Evolutionary conservation across 495 filamentous ascomycete genomes (phyloP).

Genomic region (Filosporella fistucella): DNA sequence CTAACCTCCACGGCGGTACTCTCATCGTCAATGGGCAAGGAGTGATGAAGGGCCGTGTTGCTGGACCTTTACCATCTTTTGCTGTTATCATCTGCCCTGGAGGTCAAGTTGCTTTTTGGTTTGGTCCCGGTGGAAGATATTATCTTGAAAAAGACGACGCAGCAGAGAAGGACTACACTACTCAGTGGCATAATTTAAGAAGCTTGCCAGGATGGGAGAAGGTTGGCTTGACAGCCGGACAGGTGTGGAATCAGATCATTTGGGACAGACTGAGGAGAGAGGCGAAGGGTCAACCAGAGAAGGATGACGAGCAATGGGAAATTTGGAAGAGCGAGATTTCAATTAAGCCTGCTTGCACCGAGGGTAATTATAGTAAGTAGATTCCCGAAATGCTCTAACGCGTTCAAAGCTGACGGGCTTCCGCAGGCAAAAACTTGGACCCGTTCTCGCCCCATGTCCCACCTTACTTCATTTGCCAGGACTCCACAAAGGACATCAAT

Average conservation of each 20-base stretch:
- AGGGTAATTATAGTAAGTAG: too few species aligned
- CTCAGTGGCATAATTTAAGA: slow-evolving; percentile 13
- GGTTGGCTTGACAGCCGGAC: slow-evolving; percentile 12
- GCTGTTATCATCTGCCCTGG: slow-evolving; percentile 22
- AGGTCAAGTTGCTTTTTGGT: slow-evolving; percentile 21
- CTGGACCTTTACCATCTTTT: slow-evolving; percentile 22
- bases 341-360: too few species aligned
- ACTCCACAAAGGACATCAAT: too few species aligned
- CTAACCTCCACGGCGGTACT: slow-evolving; percentile 16
- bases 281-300: slow-evolving; percentile 1
- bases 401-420: too few species aligned
- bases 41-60: slow-evolving; percentile 14
- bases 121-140: slow-evolving; percentile 13
- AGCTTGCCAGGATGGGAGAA: slow-evolving; percentile 8
- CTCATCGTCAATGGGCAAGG: slow-evolving; percentile 21
- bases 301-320: slow-evolving; percentile 18
- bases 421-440: too few species aligned
- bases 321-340: slow-evolving; percentile 5
- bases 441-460: too few species aligned
- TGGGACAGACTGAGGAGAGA: slow-evolving; percentile 14
- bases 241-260: slow-evolving; percentile 19
- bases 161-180: neutral
- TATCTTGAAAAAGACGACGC: slow-evolving; percentile 1
- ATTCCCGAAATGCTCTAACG: too few species aligned
- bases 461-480: too few species aligned